phyloP scores from a whole-genome alignment of 306 rosid genomes.

The Trifolium fragiferum region DNA sequence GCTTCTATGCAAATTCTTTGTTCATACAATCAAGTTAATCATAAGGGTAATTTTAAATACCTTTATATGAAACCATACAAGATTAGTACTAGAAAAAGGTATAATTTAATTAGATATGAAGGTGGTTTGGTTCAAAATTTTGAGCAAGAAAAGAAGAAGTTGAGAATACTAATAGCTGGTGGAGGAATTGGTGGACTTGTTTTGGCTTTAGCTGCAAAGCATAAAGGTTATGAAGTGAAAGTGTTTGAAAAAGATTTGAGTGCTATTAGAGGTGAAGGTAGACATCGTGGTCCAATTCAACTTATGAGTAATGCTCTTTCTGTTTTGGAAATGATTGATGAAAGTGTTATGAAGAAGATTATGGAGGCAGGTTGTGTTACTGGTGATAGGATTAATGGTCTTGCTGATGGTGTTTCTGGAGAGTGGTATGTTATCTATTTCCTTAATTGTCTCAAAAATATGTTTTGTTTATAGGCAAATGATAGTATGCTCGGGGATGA shows the following conservation, averaged over 20 bases:
- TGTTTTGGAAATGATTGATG: constrained; percentile 52
- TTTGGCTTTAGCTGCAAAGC: constrained; percentile 51
- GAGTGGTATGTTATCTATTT: constrained; percentile 45
- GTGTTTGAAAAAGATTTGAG: constrained; percentile 57
- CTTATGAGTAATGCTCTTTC: constrained; percentile 49
- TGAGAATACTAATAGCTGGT: constrained; percentile 49
- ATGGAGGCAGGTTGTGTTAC: constrained; percentile 55
- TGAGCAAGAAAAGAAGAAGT: constrained; percentile 34
- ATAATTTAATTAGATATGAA: constrained; percentile 13
- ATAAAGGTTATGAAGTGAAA: constrained; percentile 45
- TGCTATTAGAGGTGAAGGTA: constrained; percentile 57
- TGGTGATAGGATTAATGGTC: constrained; percentile 57
- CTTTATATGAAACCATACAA: background rate
- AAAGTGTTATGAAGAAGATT: constrained; percentile 42
- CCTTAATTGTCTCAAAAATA: background rate
- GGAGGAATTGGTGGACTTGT: constrained; percentile 57
- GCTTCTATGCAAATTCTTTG: constrained; percentile 36
- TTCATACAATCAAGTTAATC: constrained; percentile 31
- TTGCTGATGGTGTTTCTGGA: constrained; percentile 57
- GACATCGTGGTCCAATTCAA: constrained; percentile 56
- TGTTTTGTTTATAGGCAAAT: background rate
- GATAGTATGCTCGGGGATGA: no score
- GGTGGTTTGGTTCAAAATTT: constrained; percentile 26
- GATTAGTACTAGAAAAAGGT: constrained; percentile 12
- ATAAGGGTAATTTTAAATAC: background rate